phyloP scores from a whole-genome alignment of 1,139 yeast species.

The Pichia kudriavzevii region DNA sequence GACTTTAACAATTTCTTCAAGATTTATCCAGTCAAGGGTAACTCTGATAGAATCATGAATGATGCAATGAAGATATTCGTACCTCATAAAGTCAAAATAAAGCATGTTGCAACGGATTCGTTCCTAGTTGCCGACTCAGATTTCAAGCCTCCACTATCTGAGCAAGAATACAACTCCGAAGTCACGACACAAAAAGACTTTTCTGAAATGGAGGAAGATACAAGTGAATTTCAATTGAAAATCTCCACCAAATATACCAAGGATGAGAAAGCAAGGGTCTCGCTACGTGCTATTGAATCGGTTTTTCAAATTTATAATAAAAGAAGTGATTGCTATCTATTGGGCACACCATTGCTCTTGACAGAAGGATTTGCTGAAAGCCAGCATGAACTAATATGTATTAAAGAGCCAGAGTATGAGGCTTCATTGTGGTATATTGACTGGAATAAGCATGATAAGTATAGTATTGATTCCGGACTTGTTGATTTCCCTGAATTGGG shows the following conservation, averaged over 20 bases:
- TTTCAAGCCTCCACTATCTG: conserved; percentile 67
- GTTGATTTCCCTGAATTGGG: conserved; percentile 16
- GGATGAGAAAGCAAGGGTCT: conserved; percentile 30
- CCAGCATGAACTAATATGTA: conserved; percentile 73
- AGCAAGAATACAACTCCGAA: conserved; percentile 71
- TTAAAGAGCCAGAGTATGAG: conserved; percentile 51
- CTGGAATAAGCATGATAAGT: conserved; percentile 46
- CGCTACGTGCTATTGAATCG: conserved; percentile 43
- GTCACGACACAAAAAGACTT: conserved; percentile 54
- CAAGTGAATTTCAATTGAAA: conserved; percentile 46
- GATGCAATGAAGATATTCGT: conserved; percentile 36
- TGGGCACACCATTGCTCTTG: conserved; percentile 53
- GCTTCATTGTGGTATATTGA: conserved; percentile 65
- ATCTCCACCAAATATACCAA: conserved; percentile 29
- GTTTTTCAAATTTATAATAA: conserved; percentile 53
- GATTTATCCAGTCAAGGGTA: conserved; percentile 34
- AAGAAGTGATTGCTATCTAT: conserved; percentile 52
- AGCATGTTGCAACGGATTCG: conserved; percentile 54
- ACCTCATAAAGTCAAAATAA: conserved; percentile 48
- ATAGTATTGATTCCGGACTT: conserved; percentile 24
- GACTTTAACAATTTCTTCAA: conserved; percentile 61
- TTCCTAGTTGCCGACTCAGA: conserved; percentile 49
- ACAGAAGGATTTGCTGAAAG: conserved; percentile 59
- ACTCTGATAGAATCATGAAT: conserved; percentile 15
- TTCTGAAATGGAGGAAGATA: conserved; percentile 38